Base-by-base conservation (phyloP, 2,329 filamentous ascomycete species). In the Talaromyces atroroseus region DNA sequence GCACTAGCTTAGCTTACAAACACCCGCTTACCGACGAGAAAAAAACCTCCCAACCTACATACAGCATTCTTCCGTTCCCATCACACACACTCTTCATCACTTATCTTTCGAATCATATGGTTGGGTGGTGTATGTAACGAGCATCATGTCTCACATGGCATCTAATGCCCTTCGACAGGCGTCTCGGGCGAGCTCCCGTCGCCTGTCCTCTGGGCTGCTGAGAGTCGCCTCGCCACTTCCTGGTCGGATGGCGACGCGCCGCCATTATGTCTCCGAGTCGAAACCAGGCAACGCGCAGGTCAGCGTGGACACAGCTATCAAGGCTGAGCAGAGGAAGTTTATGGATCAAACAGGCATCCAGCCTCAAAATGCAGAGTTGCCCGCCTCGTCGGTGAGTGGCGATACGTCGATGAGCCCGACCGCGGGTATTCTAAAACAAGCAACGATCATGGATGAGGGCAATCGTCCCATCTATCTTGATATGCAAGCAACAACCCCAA, bases 401-500 rank as follows among this genome's bases (percentile, higher is more conserved):
- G 83, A 88, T 70, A 81, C 83, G 50, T 86, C 87, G 69, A 85
- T 94, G 78, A 94, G 88, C 73, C 88, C 90, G n/a, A 84, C 88
- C 69, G 88, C 90, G 61, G 84, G 84, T 75, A 78, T 96, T 47
- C 79, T 99, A 60, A 95, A 94, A 78, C 88, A 96, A 72, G 92
- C 92, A 8, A 91, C 90, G 12, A 80, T 96, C 61, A 89, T 97
- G 87, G 92, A 96, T 64, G 86, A 95, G 73, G 94, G 94, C 58
- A 87, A 89, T 60, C 82, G 94, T 58, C 94, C 94, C 40, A 97
- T 99, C 69, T 99, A 99, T 68, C 86, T 99, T 54, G 94, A 99
- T 70, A 96, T 96, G 87, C 94, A 99, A 76, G 90, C 94, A 36
- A 99, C 94, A 1, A 99, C 94, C 0, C 94, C 94, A 18, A 85